A percentile compares a stretch with the other conserved stretches of the same genome.
phyloP scores from a whole-genome alignment of 495 filamentous ascomycete species.

The Tuber borchii region DNA sequence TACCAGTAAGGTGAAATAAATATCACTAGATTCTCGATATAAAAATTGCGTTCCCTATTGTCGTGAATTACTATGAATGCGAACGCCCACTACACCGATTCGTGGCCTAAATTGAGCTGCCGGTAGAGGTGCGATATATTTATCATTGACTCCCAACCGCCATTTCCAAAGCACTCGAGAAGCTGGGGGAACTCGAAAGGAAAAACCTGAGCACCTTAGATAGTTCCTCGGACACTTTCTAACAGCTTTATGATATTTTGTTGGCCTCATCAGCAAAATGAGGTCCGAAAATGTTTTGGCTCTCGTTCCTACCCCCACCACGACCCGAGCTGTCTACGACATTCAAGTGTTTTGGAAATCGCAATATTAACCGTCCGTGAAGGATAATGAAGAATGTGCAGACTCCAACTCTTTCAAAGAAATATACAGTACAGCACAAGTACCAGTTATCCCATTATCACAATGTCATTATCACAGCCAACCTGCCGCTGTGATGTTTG shows the following conservation, averaged over 20 bases:
- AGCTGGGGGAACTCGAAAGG: not conserved
- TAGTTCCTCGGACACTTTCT: not conserved
- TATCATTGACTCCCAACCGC: not conserved
- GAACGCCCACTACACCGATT: not conserved
- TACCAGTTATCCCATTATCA: not conserved
- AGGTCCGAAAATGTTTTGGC: not conserved
- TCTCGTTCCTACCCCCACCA: not conserved
- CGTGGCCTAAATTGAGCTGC: not conserved
- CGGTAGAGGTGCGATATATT: not conserved
- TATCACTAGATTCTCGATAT: not conserved
- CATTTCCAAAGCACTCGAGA: not conserved
- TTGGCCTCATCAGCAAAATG: too few relatives aligned
- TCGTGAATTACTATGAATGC: not conserved
- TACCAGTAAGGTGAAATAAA: conserved; percentile 32
- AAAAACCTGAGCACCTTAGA: not conserved
- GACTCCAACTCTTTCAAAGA: not conserved
- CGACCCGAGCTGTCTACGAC: not conserved
- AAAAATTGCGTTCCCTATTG: not conserved
- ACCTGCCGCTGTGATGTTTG: not conserved
- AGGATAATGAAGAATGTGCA: not conserved
- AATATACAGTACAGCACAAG: not conserved
- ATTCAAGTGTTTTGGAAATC: not conserved
- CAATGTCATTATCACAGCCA: not conserved
- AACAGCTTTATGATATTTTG: not conserved
- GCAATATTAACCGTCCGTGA: not conserved